A percentile compares a stretch with the other conserved stretches of the same genome.
phyloP scores from a whole-genome alignment of 2,329 filamentous ascomycete species.

The Sordariomycetes sp. region DNA sequence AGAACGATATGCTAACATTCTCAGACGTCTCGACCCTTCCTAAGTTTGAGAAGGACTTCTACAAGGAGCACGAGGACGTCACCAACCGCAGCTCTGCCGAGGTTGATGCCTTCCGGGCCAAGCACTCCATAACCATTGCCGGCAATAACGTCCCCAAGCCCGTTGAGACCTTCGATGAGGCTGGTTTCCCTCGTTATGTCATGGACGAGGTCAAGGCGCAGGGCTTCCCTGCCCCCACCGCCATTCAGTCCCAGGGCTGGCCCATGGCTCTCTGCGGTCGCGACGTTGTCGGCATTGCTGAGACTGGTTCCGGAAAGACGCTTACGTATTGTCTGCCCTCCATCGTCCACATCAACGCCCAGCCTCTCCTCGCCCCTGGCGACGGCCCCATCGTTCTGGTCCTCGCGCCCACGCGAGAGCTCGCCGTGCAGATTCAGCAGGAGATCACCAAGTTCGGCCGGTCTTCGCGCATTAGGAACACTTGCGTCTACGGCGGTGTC shows the following conservation, averaged over 20 bases:
- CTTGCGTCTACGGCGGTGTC: conserved; percentile 97
- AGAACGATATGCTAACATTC: neutral
- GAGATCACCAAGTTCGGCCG: conserved; percentile 98
- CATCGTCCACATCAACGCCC: conserved; percentile 98
- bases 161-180: conserved; percentile 94
- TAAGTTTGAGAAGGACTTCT: conserved; percentile 99
- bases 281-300: conserved; percentile 96
- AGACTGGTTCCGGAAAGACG: conserved; percentile 98
- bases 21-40: conserved; percentile 65
- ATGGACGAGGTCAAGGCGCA: conserved; percentile 98
- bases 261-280: conserved; percentile 97
- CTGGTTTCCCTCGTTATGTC: conserved; percentile 91
- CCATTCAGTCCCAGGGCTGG: conserved; percentile 98
- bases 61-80: conserved; percentile 86
- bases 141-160: conserved; percentile 79
- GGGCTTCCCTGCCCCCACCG: conserved; percentile 84
- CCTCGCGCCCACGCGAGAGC: conserved; percentile 89
- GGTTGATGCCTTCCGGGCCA: conserved; percentile 76
- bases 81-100: conserved; percentile 60
- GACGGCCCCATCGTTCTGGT: conserved; percentile 96
- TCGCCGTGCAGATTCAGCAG: conserved; percentile 96
- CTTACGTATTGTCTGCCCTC: conserved; percentile 95
- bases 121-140: conserved; percentile 72
- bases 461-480: conserved; percentile 95
- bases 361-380: conserved; percentile 86